Evolutionary conservation across 108 stramenopile species (phyloP), one percentile per base, ranked within the genome.

Genomic region (Epithemia pelagica): DNA sequence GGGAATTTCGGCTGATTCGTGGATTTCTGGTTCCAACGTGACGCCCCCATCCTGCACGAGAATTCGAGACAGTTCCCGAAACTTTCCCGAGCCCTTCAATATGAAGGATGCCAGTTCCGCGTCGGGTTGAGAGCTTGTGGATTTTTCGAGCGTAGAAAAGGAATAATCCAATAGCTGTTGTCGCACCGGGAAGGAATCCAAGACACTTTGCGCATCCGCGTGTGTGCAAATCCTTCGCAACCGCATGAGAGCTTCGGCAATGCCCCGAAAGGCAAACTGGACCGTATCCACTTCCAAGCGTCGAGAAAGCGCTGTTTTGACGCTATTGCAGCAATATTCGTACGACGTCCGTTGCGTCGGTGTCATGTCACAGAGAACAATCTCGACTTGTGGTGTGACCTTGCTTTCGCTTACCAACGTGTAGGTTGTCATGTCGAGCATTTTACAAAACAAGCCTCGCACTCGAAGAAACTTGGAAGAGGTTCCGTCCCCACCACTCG

Each of bases 11-110:
- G 7, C 5, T 26, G 56, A 7, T 10, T 46, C 37, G 10, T 46
- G 37, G 21, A 58, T 27, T 26, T 5, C 21, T 8, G 7, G 5
- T 7, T 58, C 56, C 56, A 58, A n/a, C 25, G 7, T 5, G 7
- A 58, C 21, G 7, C 25, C 83, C 83, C 59, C 84, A 82, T 46
- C 89, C 81, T 20, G 57, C 54, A 18, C 27, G 21, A 58, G 89
- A 64, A 26, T 89, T 2, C 59, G 57, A 54, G 88, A 60, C n/a
- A 93, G 76, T 29, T 87, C 82, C 57, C 62, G 65, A 55, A 90
- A 66, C 61, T 93, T 93, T 15, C 83, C 70, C 8, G 88, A 92
- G 37, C 70, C 72, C 10, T 69, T 66, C 10, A 88, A 29, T 32
- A 93, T 55, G 3, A 60, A 51, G 20, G 33, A 52, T 0, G 85